Base-by-base conservation (phyloP, 148 eudicot species). In the Diospyros lotus region DNA sequence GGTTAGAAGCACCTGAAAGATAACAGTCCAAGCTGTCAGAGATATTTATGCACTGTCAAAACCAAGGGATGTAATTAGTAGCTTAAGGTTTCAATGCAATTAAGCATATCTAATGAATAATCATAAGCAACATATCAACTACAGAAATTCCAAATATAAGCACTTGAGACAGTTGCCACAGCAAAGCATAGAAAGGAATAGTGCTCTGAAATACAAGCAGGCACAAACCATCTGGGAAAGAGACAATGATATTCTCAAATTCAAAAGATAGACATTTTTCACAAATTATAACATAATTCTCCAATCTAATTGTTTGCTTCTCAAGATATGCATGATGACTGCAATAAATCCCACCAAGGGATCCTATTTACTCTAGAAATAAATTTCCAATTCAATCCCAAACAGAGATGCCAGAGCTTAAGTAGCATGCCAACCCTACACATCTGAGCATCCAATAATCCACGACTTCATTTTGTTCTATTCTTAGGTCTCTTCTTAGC, bases 1-100 rank as follows among this genome's bases (percentile, higher is more conserved):
- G 54, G 99, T 93, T 74, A 92, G 70, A 72, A 95, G 88, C 71
- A 95, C 97, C 97, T 92, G 68, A 7, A 55, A 74, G n/a, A 28
- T 50, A 68, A 81, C 17, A 75, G 70, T 15, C 43, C 6, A 44
- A 38, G 46, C 11, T 6, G 51, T 1, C 39, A 39, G 4, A 58
- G 4, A 66, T 50, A 41, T 1, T 14, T 9, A 62, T 5, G 4
- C 8, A 17, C 12, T 28, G 39, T 40, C 38, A 9, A 38, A 58
- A 39, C 59, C 44, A 18, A 65, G 44, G 52, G 17, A 73, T 4
- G 58, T 11, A 28, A 61, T 40, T n/a, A 8, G 13, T 14, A 73
- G 58, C 38, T 39, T 58, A 73, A 9, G 48, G 13, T 11, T 10
- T 18, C 8, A 18, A 18, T 68, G 28, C 39, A 48, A 11, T 14